Base-by-base conservation (phyloP, 108 stramenopile species). In the Pseudonitzschia pungens region DNA sequence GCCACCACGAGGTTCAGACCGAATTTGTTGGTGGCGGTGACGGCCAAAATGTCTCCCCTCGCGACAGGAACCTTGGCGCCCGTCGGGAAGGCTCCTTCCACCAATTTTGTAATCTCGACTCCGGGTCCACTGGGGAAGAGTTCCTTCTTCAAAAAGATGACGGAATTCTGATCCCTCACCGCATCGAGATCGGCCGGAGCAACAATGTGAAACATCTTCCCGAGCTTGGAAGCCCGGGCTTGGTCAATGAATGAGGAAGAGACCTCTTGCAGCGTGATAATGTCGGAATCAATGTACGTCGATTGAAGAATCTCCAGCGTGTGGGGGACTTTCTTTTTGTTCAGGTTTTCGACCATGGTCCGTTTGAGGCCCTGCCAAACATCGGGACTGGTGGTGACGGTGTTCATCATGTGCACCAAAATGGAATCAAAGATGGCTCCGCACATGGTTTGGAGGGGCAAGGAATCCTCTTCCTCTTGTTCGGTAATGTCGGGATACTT, bases 371-470 rank as follows among this genome's bases (percentile, higher is more conserved):
- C 58, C 74, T 96, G 96, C 97, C 97, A 98, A 24, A 72, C 78
- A 29, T 81, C 70, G 0, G 92, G 90, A 12, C 62, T 45, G 14
- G 69, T 45, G 1, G 88, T 71, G 2, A 93, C 86, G 14, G 84
- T 89, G 74, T 96, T 92, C 89, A 98, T 90, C 95, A 96, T 92
- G 77, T 96, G 92, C 14, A 98, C 95, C 27, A 98, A 78, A 68
- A 96, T 96, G 11, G 92, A 87, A 70, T 97, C 96, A 78, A 97
- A 97, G 60, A 94, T 92, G 11, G 96, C 96, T 32, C 90, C 88
- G 74, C 91, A 93, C 86, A 97, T 73, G 22, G 92, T 92, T 83
- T 93, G 92, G 33, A 97, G 80, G 18, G 96, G 94, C 40, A 96
- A 55, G 29, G 92, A 93, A 68, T 92, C 91, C 63, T 66, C 80